These are phyloP conservation scores for Silene latifolia DNA, from an alignment of 148 eudicot species.

Conservation along the genomic window DNA sequence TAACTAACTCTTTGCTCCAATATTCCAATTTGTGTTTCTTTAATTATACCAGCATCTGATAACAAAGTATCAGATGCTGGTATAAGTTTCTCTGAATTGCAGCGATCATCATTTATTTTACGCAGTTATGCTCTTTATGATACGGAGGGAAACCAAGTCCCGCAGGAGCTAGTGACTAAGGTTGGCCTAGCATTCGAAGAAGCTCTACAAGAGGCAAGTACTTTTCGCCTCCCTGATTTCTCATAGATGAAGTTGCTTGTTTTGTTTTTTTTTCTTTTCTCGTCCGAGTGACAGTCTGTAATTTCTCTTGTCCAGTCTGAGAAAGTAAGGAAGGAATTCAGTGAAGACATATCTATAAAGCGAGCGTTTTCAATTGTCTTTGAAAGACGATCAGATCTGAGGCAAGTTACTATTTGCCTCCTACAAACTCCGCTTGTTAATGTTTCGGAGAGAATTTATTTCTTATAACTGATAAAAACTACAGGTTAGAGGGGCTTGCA, in stretches of 20 bases:
- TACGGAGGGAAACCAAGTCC: slow-evolving; percentile 90
- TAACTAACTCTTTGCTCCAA: slow-evolving; percentile 28
- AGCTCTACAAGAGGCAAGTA: slow-evolving; percentile 70
- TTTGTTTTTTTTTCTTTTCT: no score
- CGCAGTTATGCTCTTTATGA: slow-evolving; percentile 94
- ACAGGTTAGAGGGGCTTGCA: slow-evolving; percentile 85
- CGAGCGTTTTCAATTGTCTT: slow-evolving; percentile 74
- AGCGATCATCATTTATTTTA: background rate
- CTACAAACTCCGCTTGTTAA: background rate
- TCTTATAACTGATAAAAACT: slow-evolving; percentile 16
- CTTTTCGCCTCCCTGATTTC: background rate
- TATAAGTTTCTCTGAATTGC: background rate
- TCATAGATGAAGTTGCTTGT: background rate
- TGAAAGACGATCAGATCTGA: slow-evolving; percentile 79
- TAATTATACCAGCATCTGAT: no score
- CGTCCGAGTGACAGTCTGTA: background rate
- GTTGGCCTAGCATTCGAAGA: slow-evolving; percentile 83
- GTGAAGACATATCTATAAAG: slow-evolving; percentile 72
- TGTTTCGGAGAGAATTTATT: no score
- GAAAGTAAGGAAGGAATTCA: slow-evolving; percentile 53
- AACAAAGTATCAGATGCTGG: no score
- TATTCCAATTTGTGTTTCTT: background rate
- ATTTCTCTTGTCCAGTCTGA: slow-evolving; percentile 52
- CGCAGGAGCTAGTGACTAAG: slow-evolving; percentile 71
- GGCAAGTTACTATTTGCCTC: slow-evolving; percentile 29